A percentile compares a stretch with the other conserved stretches of the same genome.
These are phyloP conservation scores for Erodium trifolium DNA, from an alignment of 441 rosid genomes.

Conservation along the genomic window DNA sequence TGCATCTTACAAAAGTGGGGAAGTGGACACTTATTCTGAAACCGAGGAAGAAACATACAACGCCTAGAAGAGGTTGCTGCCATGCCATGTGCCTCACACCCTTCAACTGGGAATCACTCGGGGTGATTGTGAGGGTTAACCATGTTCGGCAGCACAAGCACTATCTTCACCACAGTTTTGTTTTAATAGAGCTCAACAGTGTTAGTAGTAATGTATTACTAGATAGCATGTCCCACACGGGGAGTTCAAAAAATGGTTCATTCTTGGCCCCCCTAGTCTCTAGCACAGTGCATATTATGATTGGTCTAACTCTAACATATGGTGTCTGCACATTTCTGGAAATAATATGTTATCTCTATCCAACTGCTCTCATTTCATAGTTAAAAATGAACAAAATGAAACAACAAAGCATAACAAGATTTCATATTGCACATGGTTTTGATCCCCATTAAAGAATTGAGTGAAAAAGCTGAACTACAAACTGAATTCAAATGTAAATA, in stretches of 20 bases:
- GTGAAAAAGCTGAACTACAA: slow-evolving; percentile 1
- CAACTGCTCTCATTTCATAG: not conserved
- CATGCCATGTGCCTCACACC: too few relatives aligned
- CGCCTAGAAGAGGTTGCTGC: too few relatives aligned
- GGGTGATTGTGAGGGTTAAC: too few relatives aligned
- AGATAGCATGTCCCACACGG: not conserved
- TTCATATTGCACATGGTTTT: slow-evolving; percentile 2
- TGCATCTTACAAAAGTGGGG: too few relatives aligned
- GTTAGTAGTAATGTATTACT: not conserved
- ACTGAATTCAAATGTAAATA: not conserved
- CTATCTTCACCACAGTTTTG: too few relatives aligned
- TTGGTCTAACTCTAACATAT: not conserved
- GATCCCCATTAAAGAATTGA: not conserved
- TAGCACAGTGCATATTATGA: too few relatives aligned
- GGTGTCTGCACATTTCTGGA: not conserved
- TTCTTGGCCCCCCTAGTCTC: too few relatives aligned
- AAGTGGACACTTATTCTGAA: too few relatives aligned
- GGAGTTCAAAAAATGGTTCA: not conserved
- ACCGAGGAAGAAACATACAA: too few relatives aligned
- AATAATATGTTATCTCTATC: not conserved
- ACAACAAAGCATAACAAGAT: not conserved
- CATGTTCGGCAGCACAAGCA: too few relatives aligned
- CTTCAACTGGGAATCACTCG: too few relatives aligned
- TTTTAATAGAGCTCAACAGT: too few relatives aligned
- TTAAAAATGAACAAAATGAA: not conserved